Base-by-base conservation (phyloP, 2,329 filamentous ascomycete genomes). In the Metarhizium humberi region DNA sequence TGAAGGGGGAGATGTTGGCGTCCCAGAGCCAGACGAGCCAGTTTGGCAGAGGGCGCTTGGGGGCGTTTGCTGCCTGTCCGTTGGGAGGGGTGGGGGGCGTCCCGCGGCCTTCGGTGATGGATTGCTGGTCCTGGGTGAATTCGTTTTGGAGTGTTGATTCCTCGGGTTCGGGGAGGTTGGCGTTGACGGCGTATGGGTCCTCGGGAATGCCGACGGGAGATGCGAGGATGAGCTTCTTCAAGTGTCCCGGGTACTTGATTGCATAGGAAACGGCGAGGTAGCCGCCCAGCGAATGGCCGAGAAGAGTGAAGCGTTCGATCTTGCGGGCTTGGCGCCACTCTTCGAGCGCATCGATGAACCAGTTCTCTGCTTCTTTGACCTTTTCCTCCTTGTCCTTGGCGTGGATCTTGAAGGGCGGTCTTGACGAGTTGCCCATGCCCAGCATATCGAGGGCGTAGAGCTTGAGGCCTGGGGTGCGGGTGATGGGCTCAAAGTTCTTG, bases 21-120 rank as follows among this genome's bases (percentile, higher is more conserved):
- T 99, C 94, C 94, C 94, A 99, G 4, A 99, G 82, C 73, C 92
- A 96, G 55, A 86, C 85, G 20, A 97, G 76, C 92, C 92, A 96
- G 69, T 86, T 85, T 0, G 92, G 90, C 3, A 94, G 71, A 2
- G 85, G 86, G 14, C 81, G 72, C 61, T 75, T 70, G 43, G 71
- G 73, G 14, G 63, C 63, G n/a, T 62, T 60, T 11, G 55, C 6
- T 34, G 32, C 32, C 1, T 34, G 25, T 48, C 42, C 73, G 32
- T 69, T 69, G 30, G 71, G 68, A 25, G 74, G 72, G 10, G 10
- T 54, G 42, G 20, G 54, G 47, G 4, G 53, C 38, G 48, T 34
- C 32, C 3, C 40, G 32, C 16, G 18, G 40, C 53, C 29, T 20
- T 50, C 20, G 34, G 40, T 49, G 25, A 78, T 76, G 50, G 69